phyloP scores from a whole-genome alignment of 495 filamentous ascomycete genomes.

The Daldinia bambusicola region DNA sequence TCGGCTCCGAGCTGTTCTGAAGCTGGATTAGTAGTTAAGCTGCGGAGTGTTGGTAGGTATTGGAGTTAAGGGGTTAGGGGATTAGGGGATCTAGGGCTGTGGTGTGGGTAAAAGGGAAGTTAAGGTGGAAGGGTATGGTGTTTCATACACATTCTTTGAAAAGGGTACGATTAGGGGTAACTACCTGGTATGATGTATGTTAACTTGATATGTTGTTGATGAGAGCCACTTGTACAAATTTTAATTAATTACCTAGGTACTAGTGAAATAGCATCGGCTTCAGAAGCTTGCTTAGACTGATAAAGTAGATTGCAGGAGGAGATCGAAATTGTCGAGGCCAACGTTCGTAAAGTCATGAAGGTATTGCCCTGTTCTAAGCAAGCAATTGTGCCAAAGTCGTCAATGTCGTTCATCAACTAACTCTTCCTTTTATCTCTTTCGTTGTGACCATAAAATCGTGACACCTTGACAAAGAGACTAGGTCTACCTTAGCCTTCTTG shows the following conservation, averaged over 20 bases:
- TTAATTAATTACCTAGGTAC: too few relatives aligned
- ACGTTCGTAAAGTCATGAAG: not conserved
- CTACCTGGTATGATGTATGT: too few relatives aligned
- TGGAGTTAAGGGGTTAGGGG: not conserved
- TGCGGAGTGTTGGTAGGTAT: too few relatives aligned
- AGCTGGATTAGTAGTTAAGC: conserved; percentile 1
- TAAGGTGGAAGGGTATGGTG: not conserved
- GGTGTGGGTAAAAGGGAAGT: conserved; percentile 1
- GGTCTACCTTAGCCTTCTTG: not conserved
- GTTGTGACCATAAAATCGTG: not conserved
- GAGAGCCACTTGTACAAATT: not conserved
- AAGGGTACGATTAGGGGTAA: not conserved
- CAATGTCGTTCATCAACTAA: not conserved
- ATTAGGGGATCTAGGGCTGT: not conserved
- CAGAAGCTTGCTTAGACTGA: not conserved
- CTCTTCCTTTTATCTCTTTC: not conserved
- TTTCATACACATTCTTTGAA: not conserved
- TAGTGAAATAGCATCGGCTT: not conserved
- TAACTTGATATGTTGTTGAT: not conserved
- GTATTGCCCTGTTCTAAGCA: not conserved
- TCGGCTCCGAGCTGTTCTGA: conserved; percentile 53
- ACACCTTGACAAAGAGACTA: not conserved
- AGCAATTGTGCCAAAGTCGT: not conserved
- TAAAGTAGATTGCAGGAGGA: not conserved
- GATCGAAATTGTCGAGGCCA: not conserved